Evolutionary conservation across 164 flowering plant genomes (phyloP), one percentile per base, ranked within the genome.

Genomic region (Sextonia rubra): DNA sequence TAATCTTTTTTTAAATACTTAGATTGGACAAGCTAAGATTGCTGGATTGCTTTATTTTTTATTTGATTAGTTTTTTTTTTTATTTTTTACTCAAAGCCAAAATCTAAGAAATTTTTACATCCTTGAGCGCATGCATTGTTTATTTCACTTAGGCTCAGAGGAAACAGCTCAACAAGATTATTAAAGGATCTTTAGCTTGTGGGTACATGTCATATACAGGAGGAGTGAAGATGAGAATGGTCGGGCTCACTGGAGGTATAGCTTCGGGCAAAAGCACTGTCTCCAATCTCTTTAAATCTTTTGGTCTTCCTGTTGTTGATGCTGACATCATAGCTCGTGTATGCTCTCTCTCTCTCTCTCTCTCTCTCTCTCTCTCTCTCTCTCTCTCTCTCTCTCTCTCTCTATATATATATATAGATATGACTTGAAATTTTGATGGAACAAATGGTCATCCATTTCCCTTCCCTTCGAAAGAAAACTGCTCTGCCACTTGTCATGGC

Each of bases 181-280:
- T 52, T 5, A 12, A 52, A 52, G 58, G 58, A 52, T 52, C 58
- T 52, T 20, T 15, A 18, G 12, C n/a, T n/a, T 22, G 27, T n/a
- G 47, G 70, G 11, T 25, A 3, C 20, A n/a, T 27, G 26, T 26
- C 44, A 15, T 15, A 64, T 26, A n/a, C n/a, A 52, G 6, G 17
- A 52, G 58, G 58, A 52, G 15, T 18, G 62, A 61, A 74, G 68
- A 94, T 94, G 99, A 87, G 98, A 79, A 81, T 95, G 18, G 94
- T 95, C 0, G 98, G 99, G 67, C 74, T 91, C 60, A 93, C 96
- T 0, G 99, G 99, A 66, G 99, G 99, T n/a, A 95, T 95, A 12
- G 79, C 91, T 6, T 90, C 98, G 0, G 99, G 99, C 25, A 95
- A 95, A 84, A 95, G 97, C 73, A 92, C 97, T 0, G 89, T 95